These are phyloP conservation scores for Pythium oligandrum DNA, from an alignment of 352 stramenopile genomes.

Conservation along the genomic window DNA sequence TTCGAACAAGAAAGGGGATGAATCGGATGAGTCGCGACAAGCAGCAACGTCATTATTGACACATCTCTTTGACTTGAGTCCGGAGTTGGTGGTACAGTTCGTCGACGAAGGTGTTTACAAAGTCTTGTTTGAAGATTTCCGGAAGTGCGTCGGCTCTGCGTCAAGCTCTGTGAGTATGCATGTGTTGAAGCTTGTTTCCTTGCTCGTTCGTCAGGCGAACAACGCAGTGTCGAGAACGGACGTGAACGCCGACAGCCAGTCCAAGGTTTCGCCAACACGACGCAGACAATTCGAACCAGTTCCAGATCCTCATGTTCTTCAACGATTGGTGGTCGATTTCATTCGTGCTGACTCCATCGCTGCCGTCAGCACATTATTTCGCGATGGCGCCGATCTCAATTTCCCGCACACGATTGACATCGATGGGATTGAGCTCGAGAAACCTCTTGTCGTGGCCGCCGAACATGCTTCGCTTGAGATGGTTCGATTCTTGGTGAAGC, in stretches of 20 bases:
- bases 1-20: constrained; percentile 35
- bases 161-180: constrained; percentile 33
- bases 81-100: constrained; percentile 49
- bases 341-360: constrained; percentile 64
- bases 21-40: constrained; percentile 67
- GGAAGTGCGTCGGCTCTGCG: constrained; percentile 35
- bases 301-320: constrained; percentile 56
- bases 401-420: constrained; percentile 41
- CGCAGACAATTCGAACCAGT: constrained; percentile 42
- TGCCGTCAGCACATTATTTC: constrained; percentile 65
- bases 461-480: constrained; percentile 58
- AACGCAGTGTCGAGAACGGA: constrained; percentile 5
- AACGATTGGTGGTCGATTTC: constrained; percentile 65
- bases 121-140: constrained; percentile 48
- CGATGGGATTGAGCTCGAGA: constrained; percentile 51
- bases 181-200: constrained; percentile 45
- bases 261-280: neutral
- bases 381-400: constrained; percentile 74
- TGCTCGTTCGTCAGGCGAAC: constrained; percentile 55
- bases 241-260: neutral
- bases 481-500: constrained; percentile 75
- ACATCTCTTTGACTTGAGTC: constrained; percentile 58
- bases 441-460: constrained; percentile 61
- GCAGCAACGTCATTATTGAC: constrained; percentile 59
- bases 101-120: constrained; percentile 54